Percentiles rank a stretch among this genome's conserved stretches.
phyloP scores from a whole-genome alignment of 2,329 filamentous ascomycete species.

The Pyrenochaeta sp. region DNA sequence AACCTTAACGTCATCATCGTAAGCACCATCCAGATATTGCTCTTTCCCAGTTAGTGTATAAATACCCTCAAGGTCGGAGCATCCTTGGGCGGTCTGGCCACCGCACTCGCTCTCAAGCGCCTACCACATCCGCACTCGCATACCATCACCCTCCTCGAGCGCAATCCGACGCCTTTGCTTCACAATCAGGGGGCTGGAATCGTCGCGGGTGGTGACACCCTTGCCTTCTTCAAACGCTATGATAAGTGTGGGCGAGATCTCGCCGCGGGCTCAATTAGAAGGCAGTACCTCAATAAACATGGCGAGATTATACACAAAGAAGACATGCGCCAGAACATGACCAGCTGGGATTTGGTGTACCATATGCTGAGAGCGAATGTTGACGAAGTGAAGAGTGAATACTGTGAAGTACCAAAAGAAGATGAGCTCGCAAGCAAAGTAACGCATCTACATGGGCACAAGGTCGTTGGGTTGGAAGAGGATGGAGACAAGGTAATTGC shows the following conservation, averaged over 20 bases:
- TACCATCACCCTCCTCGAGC: slow-evolving; percentile 42
- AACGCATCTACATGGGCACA: slow-evolving; percentile 35
- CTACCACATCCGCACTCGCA: slow-evolving; percentile 33
- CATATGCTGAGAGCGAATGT: slow-evolving; percentile 43
- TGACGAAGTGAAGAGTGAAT: slow-evolving; percentile 37
- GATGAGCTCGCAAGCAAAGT: slow-evolving; percentile 18
- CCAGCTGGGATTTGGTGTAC: slow-evolving; percentile 47
- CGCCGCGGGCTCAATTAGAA: slow-evolving; percentile 32
- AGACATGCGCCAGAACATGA: slow-evolving; percentile 46
- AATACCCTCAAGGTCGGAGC: slow-evolving; percentile 36
- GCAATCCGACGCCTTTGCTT: slow-evolving; percentile 37
- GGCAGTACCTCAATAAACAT: slow-evolving; percentile 40
- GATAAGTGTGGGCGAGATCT: slow-evolving; percentile 32
- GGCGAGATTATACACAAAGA: slow-evolving; percentile 38
- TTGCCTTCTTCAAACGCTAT: slow-evolving; percentile 40
- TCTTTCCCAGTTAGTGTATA: background rate
- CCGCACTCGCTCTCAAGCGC: slow-evolving; percentile 37
- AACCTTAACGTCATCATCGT: slow-evolving; percentile 40
- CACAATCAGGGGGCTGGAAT: slow-evolving; percentile 47
- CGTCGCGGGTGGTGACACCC: slow-evolving; percentile 40
- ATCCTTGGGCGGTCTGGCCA: slow-evolving; percentile 38
- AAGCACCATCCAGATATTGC: slow-evolving; percentile 3
- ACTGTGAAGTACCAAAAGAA: slow-evolving; percentile 32
- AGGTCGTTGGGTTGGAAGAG: slow-evolving; percentile 31
- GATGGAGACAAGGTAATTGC: slow-evolving; percentile 25